Percentiles rank a stretch among this genome's conserved stretches.
These are phyloP conservation scores for Aspergillus amoenus DNA, from an alignment of 2,329 filamentous ascomycete genomes.

Conservation along the genomic window DNA sequence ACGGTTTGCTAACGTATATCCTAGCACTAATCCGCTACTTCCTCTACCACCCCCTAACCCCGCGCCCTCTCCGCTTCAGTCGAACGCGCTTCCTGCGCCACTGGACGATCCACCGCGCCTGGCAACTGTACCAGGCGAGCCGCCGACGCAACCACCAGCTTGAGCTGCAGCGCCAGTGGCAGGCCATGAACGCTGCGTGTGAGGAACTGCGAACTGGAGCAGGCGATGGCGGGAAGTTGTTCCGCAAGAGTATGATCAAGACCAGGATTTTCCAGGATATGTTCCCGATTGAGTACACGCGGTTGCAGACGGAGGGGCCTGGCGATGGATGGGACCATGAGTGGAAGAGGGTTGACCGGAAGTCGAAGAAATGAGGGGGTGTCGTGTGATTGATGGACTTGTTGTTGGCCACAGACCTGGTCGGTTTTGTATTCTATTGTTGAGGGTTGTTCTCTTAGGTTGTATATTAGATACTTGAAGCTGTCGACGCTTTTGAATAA, in stretches of 20 bases:
- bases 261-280: conserved; percentile 73
- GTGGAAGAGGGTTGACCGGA: conserved; percentile 67
- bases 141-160: conserved; percentile 62
- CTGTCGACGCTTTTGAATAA: not conserved
- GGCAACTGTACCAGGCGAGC: conserved; percentile 75
- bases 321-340: conserved; percentile 86
- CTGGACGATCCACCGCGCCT: conserved; percentile 98
- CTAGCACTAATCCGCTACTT: conserved; percentile 67
- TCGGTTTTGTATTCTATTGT: conserved; percentile 4
- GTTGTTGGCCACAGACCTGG: not conserved
- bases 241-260: conserved; percentile 87
- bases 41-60: conserved; percentile 66
- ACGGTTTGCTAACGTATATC: conserved; percentile 13
- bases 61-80: conserved; percentile 80
- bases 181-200: conserved; percentile 79
- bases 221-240: conserved; percentile 62
- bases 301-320: conserved; percentile 75
- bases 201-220: conserved; percentile 69
- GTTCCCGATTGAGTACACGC: conserved; percentile 85
- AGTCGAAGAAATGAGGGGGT: conserved; percentile 18
- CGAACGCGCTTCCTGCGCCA: conserved; percentile 86
- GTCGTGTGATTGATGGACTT: not conserved
- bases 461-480: not conserved
- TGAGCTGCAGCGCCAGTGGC: conserved; percentile 76
- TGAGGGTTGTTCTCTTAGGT: not conserved